These are phyloP conservation scores for Ustilago tritici DNA, from an alignment of 1,284 basidiomycete species.

Conservation along the genomic window DNA sequence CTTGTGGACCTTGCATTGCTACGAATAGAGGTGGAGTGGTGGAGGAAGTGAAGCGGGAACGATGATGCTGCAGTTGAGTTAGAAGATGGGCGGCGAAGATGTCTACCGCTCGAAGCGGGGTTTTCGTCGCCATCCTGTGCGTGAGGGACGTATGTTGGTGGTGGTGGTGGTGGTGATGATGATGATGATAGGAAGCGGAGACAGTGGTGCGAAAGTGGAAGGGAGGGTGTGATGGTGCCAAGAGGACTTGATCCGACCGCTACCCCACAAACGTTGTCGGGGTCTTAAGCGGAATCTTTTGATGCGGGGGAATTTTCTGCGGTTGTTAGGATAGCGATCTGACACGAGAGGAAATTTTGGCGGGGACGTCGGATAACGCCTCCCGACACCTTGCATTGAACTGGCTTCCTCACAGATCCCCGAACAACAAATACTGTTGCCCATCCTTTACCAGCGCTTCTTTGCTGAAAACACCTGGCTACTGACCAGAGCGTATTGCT, in stretches of 20 bases:
- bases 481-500: no score
- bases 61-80: slow-evolving; percentile 17
- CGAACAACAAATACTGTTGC: not conserved
- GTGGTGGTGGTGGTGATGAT: not conserved
- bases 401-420: not conserved
- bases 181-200: not conserved
- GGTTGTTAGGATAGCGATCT: not conserved
- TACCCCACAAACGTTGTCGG: not conserved
- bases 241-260: slow-evolving; percentile 6
- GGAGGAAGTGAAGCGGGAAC: slow-evolving; percentile 5
- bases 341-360: not conserved
- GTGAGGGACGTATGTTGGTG: not conserved
- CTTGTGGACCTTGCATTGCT: slow-evolving; percentile 53
- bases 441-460: no score
- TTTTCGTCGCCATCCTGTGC: slow-evolving; percentile 11
- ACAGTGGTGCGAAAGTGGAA: not conserved
- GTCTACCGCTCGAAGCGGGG: slow-evolving; percentile 22
- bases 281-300: not conserved
- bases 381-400: not conserved
- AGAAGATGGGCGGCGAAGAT: slow-evolving; percentile 39
- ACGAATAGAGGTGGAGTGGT: slow-evolving; percentile 33
- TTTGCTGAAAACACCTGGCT: no score
- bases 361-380: not conserved
- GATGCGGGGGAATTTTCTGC: not conserved
- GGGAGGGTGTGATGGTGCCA: not conserved